Conservation (phyloP, 805 yeast species). For the Kuraishia cidri region DNA sequence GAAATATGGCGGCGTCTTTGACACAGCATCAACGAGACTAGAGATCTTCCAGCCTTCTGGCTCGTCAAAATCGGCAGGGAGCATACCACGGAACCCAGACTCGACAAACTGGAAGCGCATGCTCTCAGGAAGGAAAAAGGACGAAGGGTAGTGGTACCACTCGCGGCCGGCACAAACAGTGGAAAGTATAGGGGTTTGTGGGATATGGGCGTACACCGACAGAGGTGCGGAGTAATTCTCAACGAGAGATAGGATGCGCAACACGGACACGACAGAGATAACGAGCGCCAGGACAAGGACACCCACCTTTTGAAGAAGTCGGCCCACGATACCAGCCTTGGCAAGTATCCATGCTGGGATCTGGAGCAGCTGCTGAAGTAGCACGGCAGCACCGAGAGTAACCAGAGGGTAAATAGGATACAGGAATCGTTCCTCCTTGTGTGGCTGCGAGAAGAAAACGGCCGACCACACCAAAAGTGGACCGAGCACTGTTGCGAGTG, state of each 20-base stretch:
- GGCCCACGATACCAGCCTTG: neutral
- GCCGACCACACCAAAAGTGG: conserved; percentile 62
- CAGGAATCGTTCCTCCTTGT: conserved; percentile 87
- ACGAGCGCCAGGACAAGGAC: conserved; percentile 1
- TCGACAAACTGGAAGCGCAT: conserved; percentile 58
- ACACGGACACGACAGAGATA: conserved; percentile 23
- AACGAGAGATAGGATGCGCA: conserved; percentile 53
- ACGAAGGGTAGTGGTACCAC: conserved; percentile 90
- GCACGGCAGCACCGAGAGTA: conserved; percentile 37
- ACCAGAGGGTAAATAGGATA: conserved; percentile 79
- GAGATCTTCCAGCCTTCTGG: conserved; percentile 10
- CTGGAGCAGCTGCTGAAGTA: conserved; percentile 2
- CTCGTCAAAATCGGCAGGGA: conserved; percentile 79
- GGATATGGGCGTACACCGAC: conserved; percentile 38
- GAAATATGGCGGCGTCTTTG: conserved; percentile 53
- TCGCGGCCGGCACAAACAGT: conserved; percentile 89
- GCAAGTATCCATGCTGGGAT: neutral
- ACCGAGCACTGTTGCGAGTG: conserved; percentile 8
- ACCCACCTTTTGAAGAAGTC: neutral
- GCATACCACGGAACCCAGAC: conserved; percentile 77
- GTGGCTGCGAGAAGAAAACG: conserved; percentile 71
- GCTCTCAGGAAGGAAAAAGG: conserved; percentile 66
- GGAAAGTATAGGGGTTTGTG: conserved; percentile 9
- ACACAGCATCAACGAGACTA: conserved; percentile 23
- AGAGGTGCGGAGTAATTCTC: conserved; percentile 71